A percentile compares a stretch with the other conserved stretches of the same genome.
phyloP scores from a whole-genome alignment of 176 grass and related monocot genomes.

The Aegilops sharonensis region DNA sequence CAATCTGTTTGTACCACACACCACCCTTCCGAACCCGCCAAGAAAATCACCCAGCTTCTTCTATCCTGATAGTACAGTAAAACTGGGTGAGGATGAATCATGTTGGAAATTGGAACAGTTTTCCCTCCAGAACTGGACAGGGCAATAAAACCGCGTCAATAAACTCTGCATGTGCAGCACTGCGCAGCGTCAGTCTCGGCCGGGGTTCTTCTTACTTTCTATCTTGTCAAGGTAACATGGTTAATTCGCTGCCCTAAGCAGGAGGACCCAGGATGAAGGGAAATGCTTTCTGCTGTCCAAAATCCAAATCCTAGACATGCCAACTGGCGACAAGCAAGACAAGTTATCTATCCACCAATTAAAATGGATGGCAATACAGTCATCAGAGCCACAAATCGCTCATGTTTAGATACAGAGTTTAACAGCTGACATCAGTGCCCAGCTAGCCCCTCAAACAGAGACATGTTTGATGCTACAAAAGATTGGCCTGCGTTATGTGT shows the following conservation, averaged over 20 bases:
- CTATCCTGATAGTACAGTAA: not conserved
- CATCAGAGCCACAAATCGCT: not conserved
- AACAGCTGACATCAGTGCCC: not conserved
- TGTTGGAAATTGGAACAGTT: not conserved
- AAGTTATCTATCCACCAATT: not conserved
- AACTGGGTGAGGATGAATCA: not conserved
- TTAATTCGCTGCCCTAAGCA: not conserved
- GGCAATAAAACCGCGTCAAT: constrained; percentile 39
- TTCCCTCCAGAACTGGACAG: constrained; percentile 28
- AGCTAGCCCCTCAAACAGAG: not conserved
- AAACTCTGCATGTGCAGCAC: constrained; percentile 35
- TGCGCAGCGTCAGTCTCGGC: not conserved
- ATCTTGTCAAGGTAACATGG: not conserved
- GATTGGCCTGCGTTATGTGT: not conserved
- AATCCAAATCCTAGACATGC: not conserved
- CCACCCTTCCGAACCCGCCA: not conserved
- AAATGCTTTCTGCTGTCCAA: not conserved
- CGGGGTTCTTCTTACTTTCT: not conserved
- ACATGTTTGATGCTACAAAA: not conserved
- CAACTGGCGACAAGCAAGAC: not conserved
- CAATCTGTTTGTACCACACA: not conserved
- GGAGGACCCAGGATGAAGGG: not conserved
- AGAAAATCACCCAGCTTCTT: not conserved
- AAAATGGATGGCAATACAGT: not conserved
- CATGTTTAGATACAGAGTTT: not conserved